Base-by-base conservation (phyloP, 306 rosid genomes). In the Prunus fruticosa region DNA sequence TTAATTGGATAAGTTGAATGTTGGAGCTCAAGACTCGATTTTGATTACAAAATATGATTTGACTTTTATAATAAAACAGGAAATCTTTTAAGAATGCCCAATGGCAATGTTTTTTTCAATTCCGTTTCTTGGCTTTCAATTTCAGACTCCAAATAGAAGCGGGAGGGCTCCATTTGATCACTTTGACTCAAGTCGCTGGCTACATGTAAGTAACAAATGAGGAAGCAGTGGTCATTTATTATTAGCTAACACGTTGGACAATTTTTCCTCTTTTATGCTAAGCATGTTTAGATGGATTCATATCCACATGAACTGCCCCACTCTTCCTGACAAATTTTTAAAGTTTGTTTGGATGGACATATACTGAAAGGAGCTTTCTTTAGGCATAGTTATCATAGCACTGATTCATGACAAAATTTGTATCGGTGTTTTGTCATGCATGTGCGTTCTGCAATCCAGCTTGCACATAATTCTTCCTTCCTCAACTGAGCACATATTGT, bases 111-210 rank as follows among this genome's bases (percentile, higher is more conserved):
- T 25, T 60, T 60, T 32, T 81, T 38, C 54, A 10, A 67, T 69
- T 80, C 49, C 73, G 43, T 20, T 80, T 73, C 62, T 49, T 69
- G 64, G 67, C 60, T 65, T 78, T 69, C 62, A 58, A 84, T 84
- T 74, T 78, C 90, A 96, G 99, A 87, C 85, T 79, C 88, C 85
- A 13, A 89, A 69, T 85, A 96, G 97, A 88, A 86, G 94, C 75
- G 96, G 85, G 67, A 92, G 95, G 75, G 89, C 91, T 82, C 86
- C 96, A 78, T 88, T 79, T 88, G 99, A 96, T 84, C 88, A 87
- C 68, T 78, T 82, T 28, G 99, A 96, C 60, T 88, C 94, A 45
- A 85, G 89, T 72, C 97, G 99, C 73, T 96, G 99, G 99, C 96
- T 96, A 79, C 98, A 86, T 81, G 99, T 96, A 96, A 92, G 99